Evolutionary conservation across 805 yeast species (phyloP).

Genomic region (Ogataea pilisensis): DNA sequence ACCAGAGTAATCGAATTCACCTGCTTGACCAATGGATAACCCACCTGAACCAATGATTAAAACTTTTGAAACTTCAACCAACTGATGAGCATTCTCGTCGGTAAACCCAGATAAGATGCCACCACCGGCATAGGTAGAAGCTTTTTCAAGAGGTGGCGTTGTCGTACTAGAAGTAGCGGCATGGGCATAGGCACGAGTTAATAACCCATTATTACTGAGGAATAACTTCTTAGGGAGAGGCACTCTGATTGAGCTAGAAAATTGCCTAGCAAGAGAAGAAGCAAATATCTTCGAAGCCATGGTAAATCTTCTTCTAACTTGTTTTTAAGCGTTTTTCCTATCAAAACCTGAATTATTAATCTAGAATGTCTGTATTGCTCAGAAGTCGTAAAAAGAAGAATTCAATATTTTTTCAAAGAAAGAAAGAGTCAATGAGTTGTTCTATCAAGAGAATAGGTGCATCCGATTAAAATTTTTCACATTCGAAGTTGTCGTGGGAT

Average conservation of each 20-base stretch:
- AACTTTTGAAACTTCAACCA: conserved; percentile 83
- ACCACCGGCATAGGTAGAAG: conserved; percentile 55
- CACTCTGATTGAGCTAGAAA: conserved; percentile 4
- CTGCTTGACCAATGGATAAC: conserved; percentile 97
- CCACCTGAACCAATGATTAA: conserved; percentile 97
- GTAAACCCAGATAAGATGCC: conserved; percentile 52
- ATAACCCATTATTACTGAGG: not conserved
- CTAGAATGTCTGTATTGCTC: not conserved
- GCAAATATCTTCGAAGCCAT: conserved; percentile 7
- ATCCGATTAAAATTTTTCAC: conserved; percentile 3
- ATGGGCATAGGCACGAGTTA: conserved; percentile 18
- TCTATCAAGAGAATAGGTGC: not conserved
- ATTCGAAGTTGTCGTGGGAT: conserved; percentile 20
- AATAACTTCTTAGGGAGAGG: conserved; percentile 1
- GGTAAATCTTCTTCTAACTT: not conserved
- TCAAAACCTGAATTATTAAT: not conserved
- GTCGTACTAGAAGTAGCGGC: not conserved
- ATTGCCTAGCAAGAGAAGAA: conserved; percentile 12
- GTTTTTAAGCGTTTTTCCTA: not conserved
- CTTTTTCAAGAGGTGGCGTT: conserved; percentile 21
- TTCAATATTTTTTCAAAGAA: not conserved
- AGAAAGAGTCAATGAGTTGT: not conserved
- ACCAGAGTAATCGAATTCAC: conserved; percentile 98
- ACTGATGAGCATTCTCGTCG: conserved; percentile 56
- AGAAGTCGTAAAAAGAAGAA: not conserved